Base-by-base conservation (phyloP, 306 rosid genomes). In the Medicago ruthenica region DNA sequence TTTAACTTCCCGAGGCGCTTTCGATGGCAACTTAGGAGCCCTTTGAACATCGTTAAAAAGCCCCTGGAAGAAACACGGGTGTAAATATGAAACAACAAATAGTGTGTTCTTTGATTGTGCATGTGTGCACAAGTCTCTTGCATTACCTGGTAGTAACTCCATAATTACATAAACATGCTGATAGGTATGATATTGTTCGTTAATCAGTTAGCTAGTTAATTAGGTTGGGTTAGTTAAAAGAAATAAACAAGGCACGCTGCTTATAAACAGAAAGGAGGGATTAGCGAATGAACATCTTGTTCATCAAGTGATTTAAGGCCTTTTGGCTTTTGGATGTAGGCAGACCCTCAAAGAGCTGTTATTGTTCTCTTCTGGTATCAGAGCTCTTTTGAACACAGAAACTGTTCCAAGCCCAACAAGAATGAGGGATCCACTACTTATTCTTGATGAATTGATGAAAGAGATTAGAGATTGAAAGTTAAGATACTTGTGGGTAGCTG, bases 11-110 rank as follows among this genome's bases (percentile, higher is more conserved):
- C 92, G 86, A 6, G 96, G 92, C 36, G 78, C 92, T 83, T 84
- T 88, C 50, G 92, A 65, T 22, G 93, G 93, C 83, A 87, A 86
- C 42, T 78, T 80, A 47, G 89, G 77, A 76, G 87, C 85, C 83
- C 88, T 92, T 77, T 83, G 89, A 60, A 92, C 91, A 74, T 92
- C 97, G 75, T 92, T 90, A 77, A 86, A 95, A 62, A 14, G 75
- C 20, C 84, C 97, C 99, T 92, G 48, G 9, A 77, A 82, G 60
- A 50, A 48, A 68, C 51, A 81, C 13, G 82, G 8, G 54, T 67
- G 45, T 40, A 61, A 42, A 45, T 82, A 44, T 79, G 67, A 79
- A 77, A 53, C 44, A 59, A 63, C 63, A 67, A 16, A 50, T 13
- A 67, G 18, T 57, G 42, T 65, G 37, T 21, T 67, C 37, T 67